Percentiles rank a stretch among this genome's conserved stretches.
These are phyloP conservation scores for Trichoderma atrobrunneum DNA, from an alignment of 2,329 filamentous ascomycete species.

Conservation along the genomic window DNA sequence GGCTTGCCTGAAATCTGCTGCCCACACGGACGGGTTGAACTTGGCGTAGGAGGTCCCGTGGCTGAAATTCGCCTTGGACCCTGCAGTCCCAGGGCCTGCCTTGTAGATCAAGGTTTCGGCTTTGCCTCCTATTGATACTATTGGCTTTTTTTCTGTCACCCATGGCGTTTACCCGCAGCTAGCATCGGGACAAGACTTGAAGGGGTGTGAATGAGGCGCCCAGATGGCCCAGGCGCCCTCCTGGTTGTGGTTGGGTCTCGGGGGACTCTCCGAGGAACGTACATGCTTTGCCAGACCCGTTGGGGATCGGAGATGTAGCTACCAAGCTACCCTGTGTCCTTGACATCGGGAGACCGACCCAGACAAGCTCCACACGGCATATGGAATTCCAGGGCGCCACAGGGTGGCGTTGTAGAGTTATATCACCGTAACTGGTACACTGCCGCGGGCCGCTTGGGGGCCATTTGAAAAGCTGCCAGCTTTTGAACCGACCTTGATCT, in stretches of 20 bases:
- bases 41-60: not conserved
- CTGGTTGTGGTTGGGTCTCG: not conserved
- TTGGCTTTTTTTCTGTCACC: not conserved
- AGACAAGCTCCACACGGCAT: not conserved
- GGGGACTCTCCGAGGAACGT: not conserved
- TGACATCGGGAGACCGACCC: not conserved
- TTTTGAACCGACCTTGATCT: not conserved
- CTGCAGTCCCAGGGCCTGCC: not conserved
- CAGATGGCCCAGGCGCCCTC: not conserved
- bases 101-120: not conserved
- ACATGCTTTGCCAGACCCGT: not conserved
- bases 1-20: not conserved
- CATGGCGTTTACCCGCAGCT: not conserved
- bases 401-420: constrained; percentile 12
- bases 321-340: not conserved
- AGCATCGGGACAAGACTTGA: not conserved
- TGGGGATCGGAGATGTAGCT: not conserved
- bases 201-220: not conserved
- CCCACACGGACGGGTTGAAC: not conserved
- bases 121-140: not conserved
- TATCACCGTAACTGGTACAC: not conserved
- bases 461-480: not conserved
- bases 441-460: not conserved
- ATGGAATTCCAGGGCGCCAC: constrained; percentile 12
- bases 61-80: constrained; percentile 8